phyloP scores from a whole-genome alignment of 805 yeast species.

The Yarrowia sp. region DNA sequence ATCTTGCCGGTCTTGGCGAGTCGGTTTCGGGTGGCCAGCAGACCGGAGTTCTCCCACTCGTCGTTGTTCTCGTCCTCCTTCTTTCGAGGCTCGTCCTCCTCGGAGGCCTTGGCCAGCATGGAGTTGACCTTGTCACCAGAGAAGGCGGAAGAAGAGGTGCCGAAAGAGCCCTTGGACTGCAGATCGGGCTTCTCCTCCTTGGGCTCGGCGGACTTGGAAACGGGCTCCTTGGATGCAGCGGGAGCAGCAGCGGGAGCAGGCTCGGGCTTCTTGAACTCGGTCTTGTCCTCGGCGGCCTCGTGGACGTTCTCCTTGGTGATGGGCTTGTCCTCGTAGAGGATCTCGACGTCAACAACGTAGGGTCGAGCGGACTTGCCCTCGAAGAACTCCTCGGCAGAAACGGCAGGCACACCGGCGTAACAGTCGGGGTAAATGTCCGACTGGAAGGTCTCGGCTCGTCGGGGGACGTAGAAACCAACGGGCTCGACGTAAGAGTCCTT shows the following conservation, averaged over 20 bases:
- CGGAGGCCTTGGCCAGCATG: slow-evolving; percentile 39
- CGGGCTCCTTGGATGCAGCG: slow-evolving; percentile 46
- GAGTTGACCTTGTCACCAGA: slow-evolving; percentile 41
- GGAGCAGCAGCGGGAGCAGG: slow-evolving; percentile 48
- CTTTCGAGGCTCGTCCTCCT: slow-evolving; percentile 41
- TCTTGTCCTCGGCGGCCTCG: slow-evolving; percentile 41
- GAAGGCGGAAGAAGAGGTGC: slow-evolving; percentile 33
- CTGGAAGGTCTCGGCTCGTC: slow-evolving; percentile 92
- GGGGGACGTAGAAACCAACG: slow-evolving; percentile 88
- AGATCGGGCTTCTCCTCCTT: slow-evolving; percentile 43
- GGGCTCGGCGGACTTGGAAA: slow-evolving; percentile 44
- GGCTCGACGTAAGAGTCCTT: slow-evolving; percentile 88
- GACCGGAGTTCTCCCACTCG: slow-evolving; percentile 40
- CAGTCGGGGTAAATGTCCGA: slow-evolving; percentile 92
- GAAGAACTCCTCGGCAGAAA: slow-evolving; percentile 79
- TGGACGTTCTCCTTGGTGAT: slow-evolving; percentile 53
- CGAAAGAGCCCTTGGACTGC: slow-evolving; percentile 41
- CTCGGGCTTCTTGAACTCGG: slow-evolving; percentile 41
- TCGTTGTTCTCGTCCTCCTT: slow-evolving; percentile 42
- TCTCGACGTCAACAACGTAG: slow-evolving; percentile 73
- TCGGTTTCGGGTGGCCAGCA: slow-evolving; percentile 40
- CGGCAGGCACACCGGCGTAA: slow-evolving; percentile 79
- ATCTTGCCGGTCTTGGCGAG: slow-evolving; percentile 42
- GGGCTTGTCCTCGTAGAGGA: slow-evolving; percentile 76
- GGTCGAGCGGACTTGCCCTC: slow-evolving; percentile 84